Conservation (phyloP, 2,329 filamentous ascomycete species). For the Curvularia sp. region DNA sequence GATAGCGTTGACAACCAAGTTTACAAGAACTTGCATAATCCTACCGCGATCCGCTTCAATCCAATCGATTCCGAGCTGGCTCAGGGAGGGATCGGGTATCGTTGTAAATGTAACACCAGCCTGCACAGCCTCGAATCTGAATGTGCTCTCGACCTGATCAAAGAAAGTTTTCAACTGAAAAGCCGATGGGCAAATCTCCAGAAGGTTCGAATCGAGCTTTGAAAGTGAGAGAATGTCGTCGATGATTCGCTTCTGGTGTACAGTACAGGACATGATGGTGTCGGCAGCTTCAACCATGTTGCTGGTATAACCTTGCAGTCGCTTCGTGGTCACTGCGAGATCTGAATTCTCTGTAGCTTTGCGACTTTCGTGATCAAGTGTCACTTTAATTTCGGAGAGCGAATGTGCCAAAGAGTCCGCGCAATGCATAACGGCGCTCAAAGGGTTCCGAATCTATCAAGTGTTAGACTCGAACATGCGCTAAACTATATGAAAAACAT, state of each 20-base stretch:
- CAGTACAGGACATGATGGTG: conserved; percentile 36
- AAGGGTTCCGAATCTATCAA: conserved; percentile 4
- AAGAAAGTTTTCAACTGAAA: conserved; percentile 24
- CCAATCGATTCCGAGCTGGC: conserved; percentile 17
- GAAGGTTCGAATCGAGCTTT: conserved; percentile 28
- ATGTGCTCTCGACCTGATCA: conserved; percentile 28
- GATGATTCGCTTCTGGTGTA: conserved; percentile 39
- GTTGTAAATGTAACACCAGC: conserved; percentile 19
- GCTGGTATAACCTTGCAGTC: background rate
- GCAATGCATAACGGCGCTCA: conserved; percentile 10
- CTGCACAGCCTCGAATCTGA: conserved; percentile 25
- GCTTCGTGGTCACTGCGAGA: background rate
- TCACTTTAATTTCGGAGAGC: conserved; percentile 5
- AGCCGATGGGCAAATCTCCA: conserved; percentile 26
- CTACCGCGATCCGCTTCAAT: conserved; percentile 20
- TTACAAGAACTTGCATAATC: conserved; percentile 34
- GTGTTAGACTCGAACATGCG: background rate
- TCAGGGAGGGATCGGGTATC: conserved; percentile 17
- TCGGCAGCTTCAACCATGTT: conserved; percentile 25
- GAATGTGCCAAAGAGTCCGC: conserved; percentile 5
- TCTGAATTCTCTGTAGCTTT: background rate
- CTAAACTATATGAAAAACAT: background rate
- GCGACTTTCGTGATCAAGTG: background rate
- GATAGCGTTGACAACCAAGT: conserved; percentile 41
- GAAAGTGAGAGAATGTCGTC: conserved; percentile 29